Percentiles rank a stretch among this genome's conserved stretches.
phyloP scores from a whole-genome alignment of 139 green algal species.

The Tetradesmus lagerheimii region DNA sequence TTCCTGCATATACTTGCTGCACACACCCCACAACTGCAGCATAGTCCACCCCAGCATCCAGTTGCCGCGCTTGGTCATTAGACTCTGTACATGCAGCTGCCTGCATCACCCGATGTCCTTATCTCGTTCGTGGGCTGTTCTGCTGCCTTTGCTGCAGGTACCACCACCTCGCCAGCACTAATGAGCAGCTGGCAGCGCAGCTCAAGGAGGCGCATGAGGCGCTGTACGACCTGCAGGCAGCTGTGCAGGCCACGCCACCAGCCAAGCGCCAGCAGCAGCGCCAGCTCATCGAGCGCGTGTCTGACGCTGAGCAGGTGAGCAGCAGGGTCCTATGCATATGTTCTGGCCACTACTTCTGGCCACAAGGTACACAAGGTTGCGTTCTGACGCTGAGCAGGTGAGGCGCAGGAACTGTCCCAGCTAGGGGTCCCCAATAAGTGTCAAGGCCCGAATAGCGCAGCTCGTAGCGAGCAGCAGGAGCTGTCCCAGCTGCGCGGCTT shows the following conservation, averaged over 20 bases:
- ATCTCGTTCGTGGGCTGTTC: background rate
- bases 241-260: slow-evolving; percentile 24
- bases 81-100: no score
- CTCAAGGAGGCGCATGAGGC: slow-evolving; percentile 44
- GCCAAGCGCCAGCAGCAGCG: slow-evolving; percentile 33
- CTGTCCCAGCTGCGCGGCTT: no score
- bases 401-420: no score
- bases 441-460: no score
- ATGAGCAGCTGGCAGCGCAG: slow-evolving; percentile 36
- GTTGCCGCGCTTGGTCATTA: no score
- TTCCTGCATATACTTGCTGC: no score
- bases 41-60: no score
- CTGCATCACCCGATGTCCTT: no score
- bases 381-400: background rate
- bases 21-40: no score
- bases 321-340: background rate
- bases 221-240: slow-evolving; percentile 32
- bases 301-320: slow-evolving; percentile 27
- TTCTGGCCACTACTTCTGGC: background rate
- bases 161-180: background rate
- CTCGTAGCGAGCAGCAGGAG: no score
- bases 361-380: no score
- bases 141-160: slow-evolving; percentile 16
- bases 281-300: slow-evolving; percentile 3
- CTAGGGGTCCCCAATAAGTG: no score